Evolutionary conservation across 495 filamentous ascomycete species (phyloP).

Genomic region (Aspergillus campestris): DNA sequence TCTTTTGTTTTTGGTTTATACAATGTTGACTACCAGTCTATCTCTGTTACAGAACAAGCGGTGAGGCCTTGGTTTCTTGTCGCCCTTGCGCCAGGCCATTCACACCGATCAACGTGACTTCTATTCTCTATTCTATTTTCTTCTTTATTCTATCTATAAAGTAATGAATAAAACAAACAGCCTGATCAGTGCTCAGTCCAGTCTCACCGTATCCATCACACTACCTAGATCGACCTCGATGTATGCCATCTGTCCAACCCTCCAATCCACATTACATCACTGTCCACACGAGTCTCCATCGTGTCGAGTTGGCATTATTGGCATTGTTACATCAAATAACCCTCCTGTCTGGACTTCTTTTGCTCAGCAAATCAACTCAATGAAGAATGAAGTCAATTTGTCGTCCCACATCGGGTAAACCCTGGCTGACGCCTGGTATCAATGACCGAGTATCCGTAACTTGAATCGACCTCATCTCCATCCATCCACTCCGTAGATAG

Average conservation of each 20-base stretch:
- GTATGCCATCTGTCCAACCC: not conserved
- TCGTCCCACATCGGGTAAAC: too few species aligned
- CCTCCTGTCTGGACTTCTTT: too few species aligned
- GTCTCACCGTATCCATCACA: constrained; percentile 1
- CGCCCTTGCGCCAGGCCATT: constrained; percentile 10
- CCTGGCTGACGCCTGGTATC: too few species aligned
- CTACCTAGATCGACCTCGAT: not conserved
- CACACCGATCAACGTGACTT: constrained; percentile 9
- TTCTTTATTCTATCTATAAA: too few species aligned
- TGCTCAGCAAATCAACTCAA: too few species aligned
- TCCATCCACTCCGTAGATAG: too few species aligned
- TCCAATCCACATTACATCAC: too few species aligned
- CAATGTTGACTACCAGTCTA: not conserved
- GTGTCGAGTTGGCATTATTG: not conserved
- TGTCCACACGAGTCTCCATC: not conserved
- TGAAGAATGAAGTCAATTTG: too few species aligned
- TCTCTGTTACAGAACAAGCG: constrained; percentile 6
- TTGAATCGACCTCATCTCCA: too few species aligned
- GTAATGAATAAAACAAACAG: not conserved
- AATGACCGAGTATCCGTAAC: too few species aligned
- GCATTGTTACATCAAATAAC: not conserved
- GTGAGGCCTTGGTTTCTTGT: constrained; percentile 10
- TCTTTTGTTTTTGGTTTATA: not conserved
- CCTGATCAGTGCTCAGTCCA: not conserved
- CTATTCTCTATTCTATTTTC: not conserved